A percentile compares a stretch with the other conserved stretches of the same genome.
phyloP scores from a whole-genome alignment of 2,329 filamentous ascomycete species.

The Metarhizium robertsii region DNA sequence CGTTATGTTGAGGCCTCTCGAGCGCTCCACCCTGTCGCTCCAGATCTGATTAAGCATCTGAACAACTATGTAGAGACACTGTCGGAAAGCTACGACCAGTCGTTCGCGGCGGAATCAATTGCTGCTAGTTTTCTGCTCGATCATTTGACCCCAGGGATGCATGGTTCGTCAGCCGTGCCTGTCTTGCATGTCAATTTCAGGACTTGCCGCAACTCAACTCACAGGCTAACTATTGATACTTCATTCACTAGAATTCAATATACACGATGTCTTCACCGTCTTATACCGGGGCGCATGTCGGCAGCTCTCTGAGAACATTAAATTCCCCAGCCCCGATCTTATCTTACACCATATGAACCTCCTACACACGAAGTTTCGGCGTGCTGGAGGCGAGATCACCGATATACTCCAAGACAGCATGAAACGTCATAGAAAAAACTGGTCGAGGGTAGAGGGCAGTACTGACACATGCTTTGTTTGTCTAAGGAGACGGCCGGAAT shows the following conservation, averaged over 20 bases:
- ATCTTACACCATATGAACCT: not conserved
- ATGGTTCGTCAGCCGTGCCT: not conserved
- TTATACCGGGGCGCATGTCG: not conserved
- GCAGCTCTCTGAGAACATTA: not conserved
- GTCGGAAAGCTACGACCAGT: not conserved
- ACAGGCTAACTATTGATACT: too few species aligned
- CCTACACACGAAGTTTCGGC: not conserved
- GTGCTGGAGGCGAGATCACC: not conserved
- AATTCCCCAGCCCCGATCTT: not conserved
- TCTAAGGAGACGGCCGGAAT: not conserved
- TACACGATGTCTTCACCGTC: not conserved
- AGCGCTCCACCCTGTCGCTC: not conserved
- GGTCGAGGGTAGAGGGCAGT: not conserved
- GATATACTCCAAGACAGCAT: not conserved
- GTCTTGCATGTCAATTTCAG: not conserved
- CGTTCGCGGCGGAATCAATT: not conserved
- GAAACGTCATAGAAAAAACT: not conserved
- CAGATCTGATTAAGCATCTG: not conserved
- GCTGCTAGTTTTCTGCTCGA: not conserved
- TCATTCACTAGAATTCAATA: not conserved
- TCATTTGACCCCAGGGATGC: not conserved
- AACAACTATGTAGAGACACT: not conserved
- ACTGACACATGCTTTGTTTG: not conserved
- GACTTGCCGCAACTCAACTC: not conserved
- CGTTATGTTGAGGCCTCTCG: too few species aligned